Evolutionary conservation across 768 basidiomycete genomes (phyloP).

Genomic region (Lentinus brumalis): DNA sequence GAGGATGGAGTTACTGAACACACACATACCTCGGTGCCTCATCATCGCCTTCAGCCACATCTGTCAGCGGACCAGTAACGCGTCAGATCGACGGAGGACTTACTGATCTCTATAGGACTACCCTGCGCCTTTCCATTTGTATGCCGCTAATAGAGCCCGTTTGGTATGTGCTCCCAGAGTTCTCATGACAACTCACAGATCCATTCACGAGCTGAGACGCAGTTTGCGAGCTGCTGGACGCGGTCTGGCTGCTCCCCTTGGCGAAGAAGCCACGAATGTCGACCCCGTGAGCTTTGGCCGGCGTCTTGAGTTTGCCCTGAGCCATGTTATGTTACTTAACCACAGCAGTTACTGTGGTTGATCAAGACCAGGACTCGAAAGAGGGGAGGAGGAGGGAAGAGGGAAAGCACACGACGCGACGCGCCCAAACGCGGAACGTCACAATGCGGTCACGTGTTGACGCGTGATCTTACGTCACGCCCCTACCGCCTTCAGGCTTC

Average conservation of each 20-base stretch:
- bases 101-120: slow-evolving; percentile 27
- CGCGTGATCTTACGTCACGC: slow-evolving; percentile 11
- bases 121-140: slow-evolving; percentile 10
- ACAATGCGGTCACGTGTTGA: neutral
- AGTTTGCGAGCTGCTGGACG: slow-evolving; percentile 10
- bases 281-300: slow-evolving; percentile 21
- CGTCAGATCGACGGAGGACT: slow-evolving; percentile 1
- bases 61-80: neutral
- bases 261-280: slow-evolving; percentile 34
- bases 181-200: neutral
- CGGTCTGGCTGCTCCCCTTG: slow-evolving; percentile 9
- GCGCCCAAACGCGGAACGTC: slow-evolving; percentile 10
- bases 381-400: neutral
- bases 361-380: neutral
- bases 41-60: slow-evolving; percentile 18
- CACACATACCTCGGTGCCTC: slow-evolving; percentile 19
- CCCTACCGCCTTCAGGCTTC: neutral
- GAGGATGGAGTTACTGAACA: too few species aligned
- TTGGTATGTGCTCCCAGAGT: neutral
- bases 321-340: slow-evolving; percentile 4
- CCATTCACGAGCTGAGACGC: neutral
- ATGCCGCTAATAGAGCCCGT: neutral
- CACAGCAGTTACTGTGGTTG: neutral
- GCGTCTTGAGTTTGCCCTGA: slow-evolving; percentile 17
- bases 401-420: neutral